Evolutionary conservation across 2,329 filamentous ascomycete genomes (phyloP), one percentile per base, ranked within the genome.

Genomic region (Saccharata proteae): DNA sequence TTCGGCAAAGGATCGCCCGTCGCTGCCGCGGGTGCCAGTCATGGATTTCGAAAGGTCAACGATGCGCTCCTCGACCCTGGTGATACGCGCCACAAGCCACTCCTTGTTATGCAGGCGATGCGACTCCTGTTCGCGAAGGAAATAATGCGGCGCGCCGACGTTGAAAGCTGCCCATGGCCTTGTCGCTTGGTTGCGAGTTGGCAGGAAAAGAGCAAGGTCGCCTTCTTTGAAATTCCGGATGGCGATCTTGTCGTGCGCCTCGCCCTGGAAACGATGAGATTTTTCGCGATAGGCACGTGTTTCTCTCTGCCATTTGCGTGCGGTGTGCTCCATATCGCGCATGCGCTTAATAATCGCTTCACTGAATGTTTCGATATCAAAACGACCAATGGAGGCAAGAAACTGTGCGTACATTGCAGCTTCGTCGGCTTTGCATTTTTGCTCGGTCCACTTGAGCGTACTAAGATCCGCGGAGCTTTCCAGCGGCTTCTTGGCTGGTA

Each of bases 131-230:
- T 98, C 90, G 20, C 85, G 80, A 3, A 98, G 67, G 61, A 98
- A 98, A 60, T 90, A 96, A 54, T 98, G 90, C 6, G 90, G 90
- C 38, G 88, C 93, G 1, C 86, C 88, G 18, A 98, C 82, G 47
- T 98, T 98, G 68, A 98, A 98, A 1, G 90, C 90, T 4, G 90
- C 90, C 90, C 90, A 98, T 1, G 90, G 88, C 11, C 88, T 80
- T 4, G 85, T 90, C 21, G 81, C 82, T 57, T 96, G 86, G 51
- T 94, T 96, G 20, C 88, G 71, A 0, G 90, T 98, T 0, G 90
- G 90, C 23, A 98, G 61, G 61, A 98, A 98, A 2, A 98, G 60
- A 9, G 88, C 90, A 10, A 98, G 67, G 49, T 98, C 90, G 6
- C 90, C 88, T 55, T 94, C 86, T 50, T 94, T 96, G 64, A 98